A percentile compares a stretch with the other conserved stretches of the same genome.
Evolutionary conservation across 2,329 filamentous ascomycete species (phyloP).

Genomic region (Aspergillus proliferans): DNA sequence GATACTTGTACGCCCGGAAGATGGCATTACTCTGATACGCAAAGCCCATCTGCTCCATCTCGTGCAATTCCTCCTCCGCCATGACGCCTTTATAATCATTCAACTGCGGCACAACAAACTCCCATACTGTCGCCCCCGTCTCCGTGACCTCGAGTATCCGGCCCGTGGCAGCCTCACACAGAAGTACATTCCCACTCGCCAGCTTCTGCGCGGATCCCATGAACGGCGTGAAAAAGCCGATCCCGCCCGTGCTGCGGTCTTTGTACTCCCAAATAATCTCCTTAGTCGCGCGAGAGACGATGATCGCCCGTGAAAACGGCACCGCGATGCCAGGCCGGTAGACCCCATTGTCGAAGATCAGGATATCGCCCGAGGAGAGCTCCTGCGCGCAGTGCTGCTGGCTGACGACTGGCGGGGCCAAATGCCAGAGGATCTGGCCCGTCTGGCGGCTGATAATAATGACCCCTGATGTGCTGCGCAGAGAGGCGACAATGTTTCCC

Average conservation of each 20-base stretch:
- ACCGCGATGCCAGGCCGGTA: constrained; percentile 37
- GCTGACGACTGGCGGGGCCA: constrained; percentile 29
- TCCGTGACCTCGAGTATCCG: constrained; percentile 41
- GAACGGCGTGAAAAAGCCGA: constrained; percentile 43
- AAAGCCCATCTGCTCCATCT: constrained; percentile 34
- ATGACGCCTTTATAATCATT: constrained; percentile 30
- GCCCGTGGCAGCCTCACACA: constrained; percentile 40
- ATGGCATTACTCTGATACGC: constrained; percentile 38
- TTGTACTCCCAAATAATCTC: constrained; percentile 41
- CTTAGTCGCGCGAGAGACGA: constrained; percentile 34
- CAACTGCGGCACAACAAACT: constrained; percentile 41
- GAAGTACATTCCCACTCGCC: constrained; percentile 37
- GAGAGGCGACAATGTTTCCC: constrained; percentile 38
- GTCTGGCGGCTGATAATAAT: constrained; percentile 38
- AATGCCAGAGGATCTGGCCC: constrained; percentile 32
- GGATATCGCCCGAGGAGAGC: constrained; percentile 36
- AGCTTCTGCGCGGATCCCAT: constrained; percentile 44
- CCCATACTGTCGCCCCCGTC: constrained; percentile 39
- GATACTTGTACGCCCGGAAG: constrained; percentile 42
- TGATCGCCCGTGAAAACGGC: constrained; percentile 39
- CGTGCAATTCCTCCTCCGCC: constrained; percentile 14
- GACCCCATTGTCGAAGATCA: constrained; percentile 44
- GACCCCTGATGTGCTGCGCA: constrained; percentile 38
- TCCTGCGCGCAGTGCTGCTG: constrained; percentile 44
- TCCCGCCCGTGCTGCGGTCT: constrained; percentile 29